Base-by-base conservation (phyloP, 345 rosid species). In the Physaria fendleri region DNA sequence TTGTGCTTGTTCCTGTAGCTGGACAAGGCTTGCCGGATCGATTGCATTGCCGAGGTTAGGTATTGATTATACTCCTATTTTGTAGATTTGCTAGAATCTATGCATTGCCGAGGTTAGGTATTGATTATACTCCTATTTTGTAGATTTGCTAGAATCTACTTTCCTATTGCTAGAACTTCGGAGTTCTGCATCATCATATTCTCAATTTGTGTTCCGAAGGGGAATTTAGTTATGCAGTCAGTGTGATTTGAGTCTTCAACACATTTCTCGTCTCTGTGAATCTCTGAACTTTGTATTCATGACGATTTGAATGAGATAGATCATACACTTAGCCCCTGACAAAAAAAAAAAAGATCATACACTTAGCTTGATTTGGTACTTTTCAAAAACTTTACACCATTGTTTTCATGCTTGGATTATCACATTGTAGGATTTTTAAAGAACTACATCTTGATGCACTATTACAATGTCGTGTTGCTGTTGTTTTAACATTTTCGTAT, bases 1-100 rank as follows among this genome's bases (percentile, higher is more conserved):
- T 93, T 34, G 80, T 93, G 62, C 71, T 85, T 38, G 99, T 81
- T 7, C 80, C 80, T 29, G 78, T 78, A 10, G 84, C 97, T 46
- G 99, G 96, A 29, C 76, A 77, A 74, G 96, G 97, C 76, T 79
- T 85, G 56, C 79, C 77, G 1, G 74, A 89, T 61, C 91, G 96
- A 28, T 73, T 89, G 72, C 95, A 89, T 48, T 89, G 97, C 69
- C 78, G 47, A 82, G 95, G 96, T 93, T 71, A 38, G 66, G 2
- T n/a, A 35, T 59, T 48, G 35, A 1, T 11, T 33, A 28, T 9
- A 16, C 18, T 44, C 29, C 1, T 52, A 54, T 38, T 3, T 24
- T 51, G n/a, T 32, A 51, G 41, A 11, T 44, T 20, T 25, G 34
- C 45, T 58, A n/a, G n/a, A n/a, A n/a, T n/a, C n/a, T n/a, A n/a